Base-by-base conservation (phyloP, 257 asterid species). In the Fraxinus americana region DNA sequence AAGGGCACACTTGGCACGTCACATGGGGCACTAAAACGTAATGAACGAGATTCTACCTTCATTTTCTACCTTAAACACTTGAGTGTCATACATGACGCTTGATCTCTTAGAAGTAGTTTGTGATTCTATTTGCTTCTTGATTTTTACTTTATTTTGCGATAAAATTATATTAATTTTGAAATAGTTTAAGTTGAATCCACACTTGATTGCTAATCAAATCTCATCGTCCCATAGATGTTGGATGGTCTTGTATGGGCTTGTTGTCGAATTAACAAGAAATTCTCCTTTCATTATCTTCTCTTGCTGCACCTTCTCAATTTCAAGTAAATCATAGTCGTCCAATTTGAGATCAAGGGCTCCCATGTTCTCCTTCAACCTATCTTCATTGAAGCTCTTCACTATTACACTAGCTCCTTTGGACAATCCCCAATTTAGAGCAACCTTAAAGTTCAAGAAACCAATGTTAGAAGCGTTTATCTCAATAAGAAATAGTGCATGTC, bases 171-270 rank as follows among this genome's bases (percentile, higher is more conserved):
- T 61, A 61, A 61, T 61, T 7, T 61, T 61, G 67, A 2, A 9
- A 14, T 61, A 63, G 3, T 4, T 63, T 4, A 12, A 63, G 69
- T 63, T 63, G 69, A 61, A 11, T 23, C 69, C 69, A 63, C 69
- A 63, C 17, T 63, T 27, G 35, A 21, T 63, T 25, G 36, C 36
- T 13, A 17, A 43, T 81, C 85, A 94, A 79, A 91, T 89, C 50
- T 94, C 98, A 80, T 81, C 92, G 70, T 94, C 98, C 97, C 98
- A 94, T 70, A 94, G 77, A 11, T 94, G 89, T 70, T 87, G 89
- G 78, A 94, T 83, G 75, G 87, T 92, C 75, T 79, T 88, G 77
- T 90, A 94, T 32, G 97, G 97, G 75, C 98, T 92, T 12, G 88
- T 89, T 11, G 85, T 87, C 48, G 87, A 80, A 79, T 92, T 94